A percentile compares a stretch with the other conserved stretches of the same genome.
These are phyloP conservation scores for Saturnispora bothae DNA, from an alignment of 805 yeast species.

Conservation along the genomic window DNA sequence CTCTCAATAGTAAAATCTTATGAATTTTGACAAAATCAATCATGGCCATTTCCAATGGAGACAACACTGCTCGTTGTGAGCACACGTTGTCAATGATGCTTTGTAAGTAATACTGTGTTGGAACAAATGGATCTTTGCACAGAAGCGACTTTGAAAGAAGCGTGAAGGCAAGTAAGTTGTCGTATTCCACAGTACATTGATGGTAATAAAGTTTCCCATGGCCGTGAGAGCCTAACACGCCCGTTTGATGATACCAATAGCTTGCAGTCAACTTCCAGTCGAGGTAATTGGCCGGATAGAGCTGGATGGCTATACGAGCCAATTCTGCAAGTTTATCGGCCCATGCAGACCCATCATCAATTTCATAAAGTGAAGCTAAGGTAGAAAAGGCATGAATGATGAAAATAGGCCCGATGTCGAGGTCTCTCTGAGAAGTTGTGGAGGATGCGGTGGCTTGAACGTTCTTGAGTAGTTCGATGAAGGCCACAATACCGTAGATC, in stretches of 20 bases:
- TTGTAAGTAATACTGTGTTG: slow-evolving; percentile 67
- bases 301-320: slow-evolving; percentile 79
- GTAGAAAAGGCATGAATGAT: slow-evolving; percentile 60
- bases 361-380: slow-evolving; percentile 31
- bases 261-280: slow-evolving; percentile 83
- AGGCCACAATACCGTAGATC: slow-evolving; percentile 81
- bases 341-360: slow-evolving; percentile 44
- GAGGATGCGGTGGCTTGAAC: slow-evolving; percentile 36
- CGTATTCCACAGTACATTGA: slow-evolving; percentile 77
- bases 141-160: slow-evolving; percentile 70
- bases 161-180: slow-evolving; percentile 64
- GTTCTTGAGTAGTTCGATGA: slow-evolving; percentile 65
- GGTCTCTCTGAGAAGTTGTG: slow-evolving; percentile 2
- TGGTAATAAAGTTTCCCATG: slow-evolving; percentile 83
- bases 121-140: slow-evolving; percentile 76
- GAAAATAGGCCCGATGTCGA: slow-evolving; percentile 30
- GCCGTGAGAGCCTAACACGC: slow-evolving; percentile 66
- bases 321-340: slow-evolving; percentile 77
- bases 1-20: slow-evolving; percentile 55
- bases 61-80: slow-evolving; percentile 48
- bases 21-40: slow-evolving; percentile 57
- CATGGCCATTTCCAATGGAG: slow-evolving; percentile 49
- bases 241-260: slow-evolving; percentile 61
- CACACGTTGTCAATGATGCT: slow-evolving; percentile 72
- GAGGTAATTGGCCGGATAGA: slow-evolving; percentile 66